A percentile compares a stretch with the other conserved stretches of the same genome.
Evolutionary conservation across 129 eudicot species (phyloP).

Genomic region (Mikania micrantha): DNA sequence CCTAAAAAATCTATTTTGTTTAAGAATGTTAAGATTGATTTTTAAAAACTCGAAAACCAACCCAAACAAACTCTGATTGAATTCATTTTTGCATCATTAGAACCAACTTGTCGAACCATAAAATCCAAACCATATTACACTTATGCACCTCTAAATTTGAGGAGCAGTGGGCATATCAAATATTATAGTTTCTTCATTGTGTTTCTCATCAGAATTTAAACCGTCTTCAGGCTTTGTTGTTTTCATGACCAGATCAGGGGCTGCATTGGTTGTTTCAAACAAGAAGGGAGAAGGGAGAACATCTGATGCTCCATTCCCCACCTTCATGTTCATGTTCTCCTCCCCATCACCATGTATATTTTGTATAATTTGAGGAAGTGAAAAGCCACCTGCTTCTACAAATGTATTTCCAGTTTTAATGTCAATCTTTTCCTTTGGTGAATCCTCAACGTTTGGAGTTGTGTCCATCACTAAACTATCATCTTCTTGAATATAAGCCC

Average conservation of each 20-base stretch:
- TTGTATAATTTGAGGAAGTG: conserved; percentile 70
- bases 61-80: no score
- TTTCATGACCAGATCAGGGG: conserved; percentile 19
- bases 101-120: no score
- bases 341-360: conserved; percentile 48
- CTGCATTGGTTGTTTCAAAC: conserved; percentile 14
- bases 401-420: conserved; percentile 43
- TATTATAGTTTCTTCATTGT: conserved; percentile 23
- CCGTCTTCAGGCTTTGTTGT: conserved; percentile 27
- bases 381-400: conserved; percentile 40
- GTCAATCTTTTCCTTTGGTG: conserved; percentile 65
- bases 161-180: conserved; percentile 9
- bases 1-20: no score
- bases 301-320: conserved; percentile 26
- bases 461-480: conserved; percentile 35
- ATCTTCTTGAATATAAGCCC: conserved; percentile 49
- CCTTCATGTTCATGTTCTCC: conserved; percentile 34
- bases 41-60: no score
- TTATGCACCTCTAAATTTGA: conserved; percentile 26
- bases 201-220: conserved; percentile 24
- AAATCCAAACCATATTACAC: conserved; percentile 1
- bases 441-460: conserved; percentile 23
- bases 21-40: no score
- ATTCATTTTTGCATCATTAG: no score
- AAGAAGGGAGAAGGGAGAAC: conserved; percentile 29